Percentiles rank a stretch among this genome's conserved stretches.
Evolutionary conservation across 176 grass and related monocot genomes (phyloP).

Genomic region (Lolium rigidum): DNA sequence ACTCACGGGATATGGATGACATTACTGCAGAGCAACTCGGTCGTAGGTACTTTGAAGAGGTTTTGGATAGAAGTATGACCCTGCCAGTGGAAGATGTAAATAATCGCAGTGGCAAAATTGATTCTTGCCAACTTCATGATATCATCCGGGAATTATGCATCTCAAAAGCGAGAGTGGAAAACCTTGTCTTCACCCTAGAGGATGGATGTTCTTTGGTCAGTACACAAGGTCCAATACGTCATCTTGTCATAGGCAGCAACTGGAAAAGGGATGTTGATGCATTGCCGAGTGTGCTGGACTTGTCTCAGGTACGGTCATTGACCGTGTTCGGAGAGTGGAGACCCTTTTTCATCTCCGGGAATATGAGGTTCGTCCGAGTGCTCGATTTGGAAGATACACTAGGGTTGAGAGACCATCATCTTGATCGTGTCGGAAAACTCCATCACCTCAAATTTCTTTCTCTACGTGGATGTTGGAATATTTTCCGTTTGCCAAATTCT

Average conservation of each 20-base stretch:
- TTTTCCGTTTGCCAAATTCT: neutral
- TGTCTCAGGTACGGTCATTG: conserved; percentile 34
- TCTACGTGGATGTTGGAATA: accelerated
- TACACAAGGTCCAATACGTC: neutral
- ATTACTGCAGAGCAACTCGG: conserved; percentile 8
- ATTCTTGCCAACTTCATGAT: conserved; percentile 41
- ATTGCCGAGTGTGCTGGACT: neutral
- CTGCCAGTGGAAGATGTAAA: neutral
- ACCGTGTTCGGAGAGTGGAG: conserved; percentile 17
- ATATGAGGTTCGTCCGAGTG: conserved; percentile 42
- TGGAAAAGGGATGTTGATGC: neutral
- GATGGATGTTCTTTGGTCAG: neutral
- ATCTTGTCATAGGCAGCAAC: neutral
- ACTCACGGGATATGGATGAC: neutral
- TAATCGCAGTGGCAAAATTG: neutral
- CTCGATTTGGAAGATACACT: conserved; percentile 17
- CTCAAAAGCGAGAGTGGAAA: conserved; percentile 36
- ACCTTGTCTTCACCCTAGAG: conserved; percentile 4
- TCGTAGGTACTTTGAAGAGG: conserved; percentile 24
- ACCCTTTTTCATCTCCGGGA: neutral
- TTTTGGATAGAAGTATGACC: conserved; percentile 42
- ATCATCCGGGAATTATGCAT: conserved; percentile 42
- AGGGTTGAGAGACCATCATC: neutral
- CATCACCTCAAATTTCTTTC: conserved; percentile 33
- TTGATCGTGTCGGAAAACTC: conserved; percentile 32